Base-by-base conservation (phyloP, 2,329 filamentous ascomycete genomes). In the Escovopsis sp. region DNA sequence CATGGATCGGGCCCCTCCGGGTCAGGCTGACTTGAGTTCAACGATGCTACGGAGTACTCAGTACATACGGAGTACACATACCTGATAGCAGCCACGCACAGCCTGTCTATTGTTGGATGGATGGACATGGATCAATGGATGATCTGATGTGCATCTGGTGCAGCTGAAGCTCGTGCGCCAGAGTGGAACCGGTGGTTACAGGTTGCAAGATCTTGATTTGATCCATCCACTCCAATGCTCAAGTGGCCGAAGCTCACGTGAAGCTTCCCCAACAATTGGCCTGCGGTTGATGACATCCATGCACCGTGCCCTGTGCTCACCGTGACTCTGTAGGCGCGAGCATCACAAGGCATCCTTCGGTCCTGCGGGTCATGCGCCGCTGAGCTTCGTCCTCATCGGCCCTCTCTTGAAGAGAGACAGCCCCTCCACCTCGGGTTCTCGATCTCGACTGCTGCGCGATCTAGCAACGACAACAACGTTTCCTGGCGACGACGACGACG, bases 191-290 rank as follows among this genome's bases (percentile, higher is more conserved):
- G 15, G 27, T 28, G 15, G 27, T 13, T 28, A 28, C 27, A 28
- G n/a, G n/a, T n/a, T n/a, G n/a, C n/a, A n/a, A n/a, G n/a, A n/a
- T n/a, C n/a, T n/a, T 25, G 21, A 25, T 5, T 25, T 9, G 21
- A 25, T 25, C 11, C 8, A 25, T 25, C 8, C 3, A 25, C 11
- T 25, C n/a, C n/a, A n/a, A n/a, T n/a, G n/a, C n/a, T n/a, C 27
- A 15, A 11, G 19, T 25, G 10, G 15, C 14, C 32, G 19, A 27
- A 16, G 14, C 32, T 15, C 34, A 30, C 18, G n/a, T 29, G 29
- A 27, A 23, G 15, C 32, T 16, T 25, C 19, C 32, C 32, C 32
- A 34, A 34, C 32, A 34, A 34, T 31, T 31, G 28, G 28, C 14
- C 17, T 25, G 8, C 7, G 28, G 28, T 9, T n/a, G 28, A 31